A percentile compares a stretch with the other conserved stretches of the same genome.
These are phyloP conservation scores for Aspergillus pseudoglaucus DNA, from an alignment of 2,329 filamentous ascomycete species.

Conservation along the genomic window DNA sequence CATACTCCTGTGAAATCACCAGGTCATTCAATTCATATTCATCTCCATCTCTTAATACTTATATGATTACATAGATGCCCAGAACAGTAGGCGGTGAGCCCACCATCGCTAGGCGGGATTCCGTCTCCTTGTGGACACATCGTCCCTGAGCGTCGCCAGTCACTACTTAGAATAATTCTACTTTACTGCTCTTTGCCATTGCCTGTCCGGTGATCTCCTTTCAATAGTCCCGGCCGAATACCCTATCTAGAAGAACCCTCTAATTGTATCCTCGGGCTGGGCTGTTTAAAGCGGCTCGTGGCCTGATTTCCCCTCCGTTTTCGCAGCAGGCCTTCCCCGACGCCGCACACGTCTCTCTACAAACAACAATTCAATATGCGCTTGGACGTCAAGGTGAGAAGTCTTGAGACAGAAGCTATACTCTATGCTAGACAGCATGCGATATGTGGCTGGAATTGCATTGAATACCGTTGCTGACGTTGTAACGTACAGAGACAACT, in stretches of 20 bases:
- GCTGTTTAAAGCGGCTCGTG: constrained; percentile 29
- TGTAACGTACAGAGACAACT: constrained; percentile 59
- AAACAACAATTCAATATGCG: constrained; percentile 44
- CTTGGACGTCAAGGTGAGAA: constrained; percentile 54
- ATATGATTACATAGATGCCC: constrained; percentile 1
- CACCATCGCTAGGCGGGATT: constrained; percentile 23
- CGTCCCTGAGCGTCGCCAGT: constrained; percentile 4
- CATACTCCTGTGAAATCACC: no score
- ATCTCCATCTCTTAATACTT: not conserved
- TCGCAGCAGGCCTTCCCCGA: constrained; percentile 21
- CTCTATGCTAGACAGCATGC: not conserved
- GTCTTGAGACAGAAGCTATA: constrained; percentile 4
- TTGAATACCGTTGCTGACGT: constrained; percentile 32
- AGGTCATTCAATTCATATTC: not conserved
- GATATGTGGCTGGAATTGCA: constrained; percentile 1
- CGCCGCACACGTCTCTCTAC: constrained; percentile 27
- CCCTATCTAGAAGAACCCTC: constrained; percentile 5
- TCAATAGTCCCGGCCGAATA: not conserved
- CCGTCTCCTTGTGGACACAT: constrained; percentile 30
- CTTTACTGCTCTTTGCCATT: constrained; percentile 7
- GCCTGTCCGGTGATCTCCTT: constrained; percentile 5
- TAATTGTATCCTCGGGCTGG: constrained; percentile 15
- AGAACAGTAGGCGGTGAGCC: constrained; percentile 20
- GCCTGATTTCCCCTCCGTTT: constrained; percentile 22
- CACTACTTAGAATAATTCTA: not conserved